Evolutionary conservation across 352 stramenopile species (phyloP).

Genomic region (Plasmopara halstedii): DNA sequence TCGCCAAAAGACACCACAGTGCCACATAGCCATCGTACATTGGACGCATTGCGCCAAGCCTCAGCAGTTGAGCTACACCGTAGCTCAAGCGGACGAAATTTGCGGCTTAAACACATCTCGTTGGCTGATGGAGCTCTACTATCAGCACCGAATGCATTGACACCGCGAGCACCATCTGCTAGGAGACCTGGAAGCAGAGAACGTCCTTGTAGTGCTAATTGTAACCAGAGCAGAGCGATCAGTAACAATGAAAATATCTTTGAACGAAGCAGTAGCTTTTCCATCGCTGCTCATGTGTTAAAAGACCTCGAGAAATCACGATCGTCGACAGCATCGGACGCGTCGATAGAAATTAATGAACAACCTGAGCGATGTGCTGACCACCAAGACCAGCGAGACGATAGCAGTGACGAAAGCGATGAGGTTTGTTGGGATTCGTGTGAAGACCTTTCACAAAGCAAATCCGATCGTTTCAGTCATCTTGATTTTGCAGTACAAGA

Average conservation of each 20-base stretch:
- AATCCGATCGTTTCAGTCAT: conserved; percentile 1
- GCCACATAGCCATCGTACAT: conserved; percentile 15
- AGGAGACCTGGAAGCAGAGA: conserved; percentile 20
- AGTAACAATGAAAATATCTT: conserved; percentile 13
- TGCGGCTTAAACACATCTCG: conserved; percentile 37
- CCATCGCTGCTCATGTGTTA: conserved; percentile 41
- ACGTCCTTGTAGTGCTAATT: conserved; percentile 17
- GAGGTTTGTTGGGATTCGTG: conserved; percentile 14
- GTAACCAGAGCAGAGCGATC: conserved; percentile 8
- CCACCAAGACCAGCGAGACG: conserved; percentile 10
- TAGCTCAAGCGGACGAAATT: conserved; percentile 41
- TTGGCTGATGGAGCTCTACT: conserved; percentile 23
- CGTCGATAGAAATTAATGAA: conserved; percentile 14
- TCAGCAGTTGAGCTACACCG: conserved; percentile 37
- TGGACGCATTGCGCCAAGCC: conserved; percentile 19
- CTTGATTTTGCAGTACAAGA: neutral
- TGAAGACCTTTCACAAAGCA: conserved; percentile 12
- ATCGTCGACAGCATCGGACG: conserved; percentile 12
- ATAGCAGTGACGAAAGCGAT: conserved; percentile 20
- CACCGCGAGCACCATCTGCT: conserved; percentile 34
- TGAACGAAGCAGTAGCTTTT: conserved; percentile 54
- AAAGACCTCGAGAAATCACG: conserved; percentile 39
- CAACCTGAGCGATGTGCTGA: conserved; percentile 14
- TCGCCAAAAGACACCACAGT: conserved; percentile 1
- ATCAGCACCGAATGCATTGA: conserved; percentile 31